Evolutionary conservation across 2,329 filamentous ascomycete species (phyloP).

Genomic region (Calcarisporium arbuscula): DNA sequence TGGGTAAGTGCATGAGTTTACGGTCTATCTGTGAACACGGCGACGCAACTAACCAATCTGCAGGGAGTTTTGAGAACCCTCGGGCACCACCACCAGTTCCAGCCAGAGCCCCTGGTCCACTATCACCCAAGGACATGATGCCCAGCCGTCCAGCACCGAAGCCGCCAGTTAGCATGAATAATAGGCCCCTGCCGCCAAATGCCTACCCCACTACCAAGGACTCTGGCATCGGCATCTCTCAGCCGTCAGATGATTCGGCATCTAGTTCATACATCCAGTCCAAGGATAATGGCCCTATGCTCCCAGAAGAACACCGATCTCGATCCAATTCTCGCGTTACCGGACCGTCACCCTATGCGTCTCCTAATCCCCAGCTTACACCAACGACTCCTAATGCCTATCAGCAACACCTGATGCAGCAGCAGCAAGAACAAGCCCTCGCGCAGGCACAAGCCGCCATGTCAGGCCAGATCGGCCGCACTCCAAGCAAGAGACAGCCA

Average conservation of each 20-base stretch:
- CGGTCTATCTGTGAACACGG: constrained; percentile 76
- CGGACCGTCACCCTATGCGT: constrained; percentile 43
- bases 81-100: constrained; percentile 88
- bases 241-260: constrained; percentile 49
- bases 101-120: constrained; percentile 36
- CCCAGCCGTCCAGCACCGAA: constrained; percentile 82
- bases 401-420: constrained; percentile 61
- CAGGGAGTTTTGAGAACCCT: constrained; percentile 96
- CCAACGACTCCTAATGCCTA: constrained; percentile 38
- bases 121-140: constrained; percentile 48
- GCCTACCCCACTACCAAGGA: constrained; percentile 51
- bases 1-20: constrained; percentile 56
- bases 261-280: constrained; percentile 37
- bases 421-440: constrained; percentile 83
- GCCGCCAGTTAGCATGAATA: constrained; percentile 63
- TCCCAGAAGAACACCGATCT: constrained; percentile 61
- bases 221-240: constrained; percentile 56
- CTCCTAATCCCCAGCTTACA: constrained; percentile 32
- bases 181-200: constrained; percentile 47
- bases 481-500: constrained; percentile 63
- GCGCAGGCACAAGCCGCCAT: constrained; percentile 73
- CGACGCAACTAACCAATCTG: constrained; percentile 64
- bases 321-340: constrained; percentile 62
- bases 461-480: constrained; percentile 63
- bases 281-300: constrained; percentile 53